Evolutionary conservation across 108 stramenopile species (phyloP).

Genomic region (Craspedostauros australis): DNA sequence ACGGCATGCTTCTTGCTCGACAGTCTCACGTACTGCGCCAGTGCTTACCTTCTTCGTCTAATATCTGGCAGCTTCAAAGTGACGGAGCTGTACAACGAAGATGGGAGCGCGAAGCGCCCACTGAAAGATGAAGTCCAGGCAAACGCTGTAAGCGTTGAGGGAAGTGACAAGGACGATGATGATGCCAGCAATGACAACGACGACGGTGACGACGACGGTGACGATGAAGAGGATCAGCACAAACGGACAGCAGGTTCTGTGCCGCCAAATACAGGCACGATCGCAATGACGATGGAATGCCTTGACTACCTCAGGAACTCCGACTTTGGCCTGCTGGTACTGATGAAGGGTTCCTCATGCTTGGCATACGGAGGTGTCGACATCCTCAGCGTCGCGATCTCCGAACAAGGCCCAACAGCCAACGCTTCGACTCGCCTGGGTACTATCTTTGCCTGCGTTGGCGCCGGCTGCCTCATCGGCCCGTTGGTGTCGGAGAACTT

Average conservation of each 20-base stretch:
- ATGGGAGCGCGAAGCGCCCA: background rate
- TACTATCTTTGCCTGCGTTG: slow-evolving; percentile 49
- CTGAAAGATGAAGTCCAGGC: background rate
- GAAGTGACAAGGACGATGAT: background rate
- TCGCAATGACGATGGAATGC: slow-evolving; percentile 40
- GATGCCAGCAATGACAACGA: background rate
- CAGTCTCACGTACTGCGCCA: slow-evolving; percentile 38
- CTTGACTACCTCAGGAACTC: slow-evolving; percentile 34
- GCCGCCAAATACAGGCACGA: too few relatives aligned
- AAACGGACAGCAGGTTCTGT: too few relatives aligned
- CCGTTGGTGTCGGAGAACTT: slow-evolving; percentile 41
- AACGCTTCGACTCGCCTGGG: slow-evolving; percentile 29
- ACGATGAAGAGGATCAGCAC: too few relatives aligned
- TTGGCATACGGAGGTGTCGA: slow-evolving; percentile 48
- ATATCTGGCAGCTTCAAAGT: slow-evolving; percentile 25
- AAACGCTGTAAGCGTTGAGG: background rate
- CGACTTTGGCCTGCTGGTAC: slow-evolving; percentile 44
- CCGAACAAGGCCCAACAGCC: slow-evolving; percentile 25
- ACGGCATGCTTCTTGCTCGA: slow-evolving; percentile 46
- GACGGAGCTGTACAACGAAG: slow-evolving; percentile 1
- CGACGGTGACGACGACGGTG: background rate
- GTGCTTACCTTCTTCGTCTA: slow-evolving; percentile 28
- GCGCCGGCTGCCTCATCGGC: slow-evolving; percentile 59
- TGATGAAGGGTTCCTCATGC: slow-evolving; percentile 40
- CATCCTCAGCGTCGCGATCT: slow-evolving; percentile 59